Base-by-base conservation (phyloP, 768 basidiomycete genomes). In the Kwoniella heveanensis region DNA sequence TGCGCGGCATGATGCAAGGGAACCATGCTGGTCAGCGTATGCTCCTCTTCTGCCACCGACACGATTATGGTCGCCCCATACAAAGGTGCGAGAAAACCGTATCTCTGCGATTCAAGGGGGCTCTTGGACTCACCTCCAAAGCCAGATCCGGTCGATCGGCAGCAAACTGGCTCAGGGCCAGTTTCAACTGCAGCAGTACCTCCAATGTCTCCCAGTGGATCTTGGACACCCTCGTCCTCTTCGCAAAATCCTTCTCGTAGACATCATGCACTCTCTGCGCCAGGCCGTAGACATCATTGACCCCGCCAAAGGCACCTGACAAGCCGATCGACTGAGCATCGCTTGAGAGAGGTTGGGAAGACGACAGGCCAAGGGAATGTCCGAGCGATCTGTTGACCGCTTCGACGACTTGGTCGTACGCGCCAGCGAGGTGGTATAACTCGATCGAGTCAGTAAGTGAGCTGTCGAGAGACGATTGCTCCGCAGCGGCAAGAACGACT, bases 351-450 rank as follows among this genome's bases (percentile, higher is more conserved):
- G 65, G 30, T n/a, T 49, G 29, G 17, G 46, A 30, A n/a, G 55
- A 66, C 0, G 68, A 86, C 68, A 89, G 85, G 1, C 87, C 83
- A 52, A 97, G 83, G 0, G 90, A 88, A 73, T 88, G 89, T 17
- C 93, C 92, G 1, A 99, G 84, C 1, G 91, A 91, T 59, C 87
- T 86, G 15, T 92, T 91, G 36, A 98, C 88, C 57, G 90, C 91
- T 7, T 87, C 84, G 46, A 97, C 86, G 58, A 98, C 95, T 25
- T 90, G 91, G 15, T 85, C 81, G 77, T 93, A 92, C 67, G 94
- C 90, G 32, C 91, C 90, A 0, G 94, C 94, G 37, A 97, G 86
- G 81, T 97, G 94, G 82, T 92, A 97, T 48, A 99, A 83, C 77
- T 93, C 92, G 82, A 98, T 92, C 2, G 93, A 92, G 77, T 97